A percentile compares a stretch with the other conserved stretches of the same genome.
Evolutionary conservation across 2,329 filamentous ascomycete genomes (phyloP).

Genomic region (Drechslerella stenobrocha): DNA sequence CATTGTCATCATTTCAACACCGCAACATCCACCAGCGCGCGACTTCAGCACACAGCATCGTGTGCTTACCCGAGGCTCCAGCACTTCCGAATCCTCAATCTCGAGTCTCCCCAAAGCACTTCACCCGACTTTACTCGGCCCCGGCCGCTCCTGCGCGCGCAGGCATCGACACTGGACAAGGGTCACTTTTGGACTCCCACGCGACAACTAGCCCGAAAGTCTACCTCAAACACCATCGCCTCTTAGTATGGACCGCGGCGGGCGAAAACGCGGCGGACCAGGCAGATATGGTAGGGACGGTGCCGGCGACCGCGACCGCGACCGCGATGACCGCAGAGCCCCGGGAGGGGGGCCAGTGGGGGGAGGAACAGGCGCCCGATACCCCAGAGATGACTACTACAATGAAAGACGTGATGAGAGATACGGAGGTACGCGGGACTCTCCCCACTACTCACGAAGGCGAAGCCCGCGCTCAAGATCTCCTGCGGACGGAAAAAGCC

Average conservation of each 20-base stretch:
- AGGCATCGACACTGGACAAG: too few relatives aligned
- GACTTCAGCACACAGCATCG: not conserved
- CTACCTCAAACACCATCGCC: not conserved
- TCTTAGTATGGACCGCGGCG: constrained; percentile 26
- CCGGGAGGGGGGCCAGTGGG: not conserved
- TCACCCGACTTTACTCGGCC: too few relatives aligned
- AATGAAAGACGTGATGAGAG: constrained; percentile 27
- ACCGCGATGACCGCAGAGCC: constrained; percentile 10
- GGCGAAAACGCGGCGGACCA: constrained; percentile 29
- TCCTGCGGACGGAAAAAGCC: constrained; percentile 37
- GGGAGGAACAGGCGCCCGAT: constrained; percentile 8
- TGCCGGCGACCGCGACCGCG: constrained; percentile 6
- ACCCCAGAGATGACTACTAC: constrained; percentile 38
- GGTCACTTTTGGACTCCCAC: not conserved
- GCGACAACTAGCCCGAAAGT: constrained; percentile 1
- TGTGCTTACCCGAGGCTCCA: not conserved
- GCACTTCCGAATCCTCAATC: not conserved
- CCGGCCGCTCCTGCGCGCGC: too few relatives aligned
- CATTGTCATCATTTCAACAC: not conserved
- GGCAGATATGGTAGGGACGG: constrained; percentile 18
- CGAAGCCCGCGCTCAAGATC: constrained; percentile 48
- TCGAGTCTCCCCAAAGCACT: not conserved
- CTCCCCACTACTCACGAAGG: constrained; percentile 44
- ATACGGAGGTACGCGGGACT: constrained; percentile 43
- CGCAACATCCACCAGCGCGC: constrained; percentile 2